Conservation (phyloP, 2,329 filamentous ascomycete genomes). For the Colletotrichum sp. region DNA sequence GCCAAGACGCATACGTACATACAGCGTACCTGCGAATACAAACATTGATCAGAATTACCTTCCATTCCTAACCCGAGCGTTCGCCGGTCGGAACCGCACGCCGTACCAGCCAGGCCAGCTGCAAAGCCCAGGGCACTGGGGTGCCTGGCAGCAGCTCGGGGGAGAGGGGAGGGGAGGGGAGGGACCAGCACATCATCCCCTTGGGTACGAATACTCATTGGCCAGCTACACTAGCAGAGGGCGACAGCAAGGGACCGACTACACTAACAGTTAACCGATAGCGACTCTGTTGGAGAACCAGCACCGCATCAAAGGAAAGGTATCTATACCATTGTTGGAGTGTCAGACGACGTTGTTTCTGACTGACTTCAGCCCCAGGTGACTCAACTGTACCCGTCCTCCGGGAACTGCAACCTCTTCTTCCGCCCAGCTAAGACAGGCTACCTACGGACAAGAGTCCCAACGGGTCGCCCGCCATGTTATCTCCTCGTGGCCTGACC, state of each 20-base stretch:
- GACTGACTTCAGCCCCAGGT: not conserved
- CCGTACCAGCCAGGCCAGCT: not conserved
- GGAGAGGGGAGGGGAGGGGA: not conserved
- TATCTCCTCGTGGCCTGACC: constrained; percentile 6
- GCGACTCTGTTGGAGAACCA: not conserved
- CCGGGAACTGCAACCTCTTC: not conserved
- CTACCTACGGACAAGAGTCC: not conserved
- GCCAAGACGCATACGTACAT: not conserved
- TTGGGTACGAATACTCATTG: not conserved
- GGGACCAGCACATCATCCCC: not conserved
- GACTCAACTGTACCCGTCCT: not conserved
- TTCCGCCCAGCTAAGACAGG: not conserved
- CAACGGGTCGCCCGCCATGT: not conserved
- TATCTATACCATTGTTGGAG: not conserved
- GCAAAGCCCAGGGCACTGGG: not conserved
- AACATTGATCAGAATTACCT: not conserved
- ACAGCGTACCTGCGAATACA: not conserved
- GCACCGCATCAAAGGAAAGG: not conserved
- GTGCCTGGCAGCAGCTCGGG: constrained; percentile 2
- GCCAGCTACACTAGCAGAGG: not conserved
- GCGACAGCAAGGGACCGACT: not conserved
- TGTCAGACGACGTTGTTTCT: not conserved
- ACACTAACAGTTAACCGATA: constrained; percentile 3
- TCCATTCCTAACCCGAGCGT: not conserved
- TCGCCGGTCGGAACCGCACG: not conserved